phyloP scores from a whole-genome alignment of 352 stramenopile genomes.

The Globisporangium heterothallicum region DNA sequence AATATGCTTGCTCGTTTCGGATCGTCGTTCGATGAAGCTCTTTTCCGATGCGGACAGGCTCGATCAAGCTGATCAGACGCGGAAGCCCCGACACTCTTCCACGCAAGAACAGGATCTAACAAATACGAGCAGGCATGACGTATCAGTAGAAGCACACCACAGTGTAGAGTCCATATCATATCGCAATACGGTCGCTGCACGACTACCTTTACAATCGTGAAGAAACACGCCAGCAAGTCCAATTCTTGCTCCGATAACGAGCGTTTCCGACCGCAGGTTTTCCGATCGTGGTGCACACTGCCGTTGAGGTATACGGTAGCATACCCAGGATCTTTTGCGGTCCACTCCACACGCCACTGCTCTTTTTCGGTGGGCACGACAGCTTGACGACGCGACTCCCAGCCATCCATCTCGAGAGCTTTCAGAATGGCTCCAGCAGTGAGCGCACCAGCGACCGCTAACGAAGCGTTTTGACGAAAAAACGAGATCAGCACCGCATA shows the following conservation, averaged over 20 bases:
- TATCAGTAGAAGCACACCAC: no score
- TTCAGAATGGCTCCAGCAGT: conserved; percentile 24
- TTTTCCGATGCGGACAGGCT: conserved; percentile 50
- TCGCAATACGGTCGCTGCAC: no score
- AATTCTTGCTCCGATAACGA: conserved; percentile 39
- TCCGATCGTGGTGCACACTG: neutral
- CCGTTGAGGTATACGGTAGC: conserved; percentile 20
- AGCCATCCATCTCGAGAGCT: conserved; percentile 24
- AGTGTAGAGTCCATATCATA: no score
- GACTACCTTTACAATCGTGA: conserved; percentile 73
- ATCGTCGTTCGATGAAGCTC: conserved; percentile 79
- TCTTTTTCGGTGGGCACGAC: neutral
- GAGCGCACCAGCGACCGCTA: conserved; percentile 24
- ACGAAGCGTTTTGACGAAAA: conserved; percentile 28
- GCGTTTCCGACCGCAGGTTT: neutral
- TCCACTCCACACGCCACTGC: conserved; percentile 26
- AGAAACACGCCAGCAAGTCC: conserved; percentile 76
- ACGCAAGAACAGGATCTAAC: conserved; percentile 73
- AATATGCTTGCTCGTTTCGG: conserved; percentile 87
- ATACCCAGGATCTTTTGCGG: conserved; percentile 10
- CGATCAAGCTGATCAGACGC: conserved; percentile 48
- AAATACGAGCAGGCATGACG: no score
- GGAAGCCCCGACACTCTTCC: conserved; percentile 45
- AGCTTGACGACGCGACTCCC: conserved; percentile 3
- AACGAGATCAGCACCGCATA: conserved; percentile 39